Evolutionary conservation across 2,329 filamentous ascomycete genomes (phyloP), one percentile per base, ranked within the genome.

Genomic region (Fulvia fulva): DNA sequence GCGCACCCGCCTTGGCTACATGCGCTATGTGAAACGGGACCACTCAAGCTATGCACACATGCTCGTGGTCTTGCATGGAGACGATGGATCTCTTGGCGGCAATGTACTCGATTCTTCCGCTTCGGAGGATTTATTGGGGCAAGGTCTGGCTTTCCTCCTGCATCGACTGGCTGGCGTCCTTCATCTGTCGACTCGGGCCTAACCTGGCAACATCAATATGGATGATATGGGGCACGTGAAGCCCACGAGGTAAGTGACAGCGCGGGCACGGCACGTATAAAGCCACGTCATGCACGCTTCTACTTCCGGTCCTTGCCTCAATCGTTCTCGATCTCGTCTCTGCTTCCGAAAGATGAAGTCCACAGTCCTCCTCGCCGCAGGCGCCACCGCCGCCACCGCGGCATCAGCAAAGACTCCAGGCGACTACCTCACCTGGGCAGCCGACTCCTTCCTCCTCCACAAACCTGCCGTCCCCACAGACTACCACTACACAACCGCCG

Each of bases 401-500:
- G 53, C 49, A 19, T 49, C 55, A 47, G 50, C 58, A 14, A 23
- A 57, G 51, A 56, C 61, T 9, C 61, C 61, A 34, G 61, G 26
- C 11, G 51, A 63, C 22, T 63, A 63, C 44, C 54, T 63, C 8
- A 53, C 30, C 14, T 61, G 58, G 58, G 47, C 58, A 4, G 61
- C 61, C 25, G 61, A 63, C 52, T 59, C 61, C 1, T 61, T 59
- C 52, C 52, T 63, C n/a, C 53, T 47, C 6, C 49, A 59, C 16
- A 52, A 51, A 16, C 28, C 28, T 32, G 8, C 28, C 28, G 61
- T 63, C 16, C 46, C 54, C 9, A 57, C 61, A 19, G 61, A 63
- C 51, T 63, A 57, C 30, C 58, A 59, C 51, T 63, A 63, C 53
- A 56, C 56, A 1, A 63, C 58, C 2, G 56, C 57, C 8, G 61